These are phyloP conservation scores for Turritis glabra DNA, from an alignment of 345 rosid species.

Conservation along the genomic window DNA sequence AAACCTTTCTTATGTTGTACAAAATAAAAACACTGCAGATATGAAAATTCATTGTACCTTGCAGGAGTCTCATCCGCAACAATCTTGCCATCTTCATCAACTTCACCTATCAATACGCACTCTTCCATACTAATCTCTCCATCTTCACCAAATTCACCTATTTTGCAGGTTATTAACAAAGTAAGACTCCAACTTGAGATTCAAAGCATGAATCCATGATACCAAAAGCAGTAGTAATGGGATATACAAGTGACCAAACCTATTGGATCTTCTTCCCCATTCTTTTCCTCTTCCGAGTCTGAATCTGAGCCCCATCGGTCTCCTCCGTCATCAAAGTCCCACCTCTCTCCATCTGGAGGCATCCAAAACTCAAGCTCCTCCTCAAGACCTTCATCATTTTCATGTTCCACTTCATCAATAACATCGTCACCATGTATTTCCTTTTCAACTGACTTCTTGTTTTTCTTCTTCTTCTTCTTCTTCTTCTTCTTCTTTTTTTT, in stretches of 20 bases:
- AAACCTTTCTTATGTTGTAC: not conserved
- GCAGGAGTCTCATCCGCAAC: slow-evolving; percentile 19
- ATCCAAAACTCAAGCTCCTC: slow-evolving; percentile 86
- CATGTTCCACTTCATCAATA: slow-evolving; percentile 19
- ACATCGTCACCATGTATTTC: slow-evolving; percentile 20
- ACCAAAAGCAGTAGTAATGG: slow-evolving; percentile 2
- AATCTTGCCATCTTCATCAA: slow-evolving; percentile 27
- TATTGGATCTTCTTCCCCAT: slow-evolving; percentile 50
- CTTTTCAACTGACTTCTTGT: slow-evolving; percentile 8
- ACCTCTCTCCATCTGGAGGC: slow-evolving; percentile 79
- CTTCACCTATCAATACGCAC: slow-evolving; percentile 19
- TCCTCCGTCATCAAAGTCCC: slow-evolving; percentile 43
- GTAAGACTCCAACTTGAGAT: not conserved
- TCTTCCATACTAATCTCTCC: slow-evolving; percentile 21
- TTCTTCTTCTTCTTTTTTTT: slow-evolving; percentile 38
- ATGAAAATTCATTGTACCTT: slow-evolving; percentile 21
- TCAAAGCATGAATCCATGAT: not conserved
- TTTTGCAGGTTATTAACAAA: not conserved
- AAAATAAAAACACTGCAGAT: not conserved
- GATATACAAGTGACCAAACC: slow-evolving; percentile 47
- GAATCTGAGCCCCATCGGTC: slow-evolving; percentile 62
- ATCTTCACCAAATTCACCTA: slow-evolving; percentile 30
- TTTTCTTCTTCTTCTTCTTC: slow-evolving; percentile 44
- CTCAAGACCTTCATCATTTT: slow-evolving; percentile 31
- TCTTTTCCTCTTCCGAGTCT: slow-evolving; percentile 57